Evolutionary conservation across 768 basidiomycete genomes (phyloP).

Genomic region (Phlegmacium glaucopus): DNA sequence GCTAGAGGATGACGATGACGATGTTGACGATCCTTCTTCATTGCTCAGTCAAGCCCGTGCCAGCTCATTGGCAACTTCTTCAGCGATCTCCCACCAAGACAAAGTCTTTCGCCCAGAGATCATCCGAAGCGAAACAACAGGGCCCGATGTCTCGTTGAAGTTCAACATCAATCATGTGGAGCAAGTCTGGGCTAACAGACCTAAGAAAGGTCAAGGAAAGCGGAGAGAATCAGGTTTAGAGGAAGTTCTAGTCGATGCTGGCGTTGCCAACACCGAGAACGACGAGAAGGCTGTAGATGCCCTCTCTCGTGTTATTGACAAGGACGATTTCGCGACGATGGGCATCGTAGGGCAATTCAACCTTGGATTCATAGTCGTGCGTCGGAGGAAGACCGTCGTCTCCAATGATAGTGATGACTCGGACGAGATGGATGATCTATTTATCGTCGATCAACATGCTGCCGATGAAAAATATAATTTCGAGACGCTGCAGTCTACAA

Average conservation of each 20-base stretch:
- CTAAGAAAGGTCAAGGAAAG: conserved; percentile 1
- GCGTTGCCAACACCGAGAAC: conserved; percentile 40
- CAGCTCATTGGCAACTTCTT: conserved; percentile 9
- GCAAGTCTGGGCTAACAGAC: conserved; percentile 12
- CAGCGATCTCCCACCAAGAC: conserved; percentile 8
- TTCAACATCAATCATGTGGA: conserved; percentile 25
- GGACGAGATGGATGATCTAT: conserved; percentile 73
- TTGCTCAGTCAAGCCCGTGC: conserved; percentile 15
- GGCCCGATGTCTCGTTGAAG: conserved; percentile 24
- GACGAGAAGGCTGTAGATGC: conserved; percentile 58
- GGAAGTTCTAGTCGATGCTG: conserved; percentile 32
- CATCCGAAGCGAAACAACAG: conserved; percentile 28
- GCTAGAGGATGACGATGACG: conserved; percentile 13
- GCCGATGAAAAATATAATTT: conserved; percentile 99
- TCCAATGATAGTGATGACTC: conserved; percentile 6
- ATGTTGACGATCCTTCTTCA: conserved; percentile 15
- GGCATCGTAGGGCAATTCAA: conserved; percentile 93
- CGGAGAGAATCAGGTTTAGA: background rate
- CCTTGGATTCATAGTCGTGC: conserved; percentile 86
- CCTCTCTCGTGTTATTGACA: conserved; percentile 81
- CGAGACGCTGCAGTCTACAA: conserved; percentile 89
- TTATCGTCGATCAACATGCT: conserved; percentile 97
- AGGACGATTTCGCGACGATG: conserved; percentile 84
- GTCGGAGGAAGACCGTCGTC: conserved; percentile 42
- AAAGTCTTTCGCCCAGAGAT: conserved; percentile 34